A percentile compares a stretch with the other conserved stretches of the same genome.
phyloP scores from a whole-genome alignment of 2,329 filamentous ascomycete species.

The Aureobasidium uvarum region DNA sequence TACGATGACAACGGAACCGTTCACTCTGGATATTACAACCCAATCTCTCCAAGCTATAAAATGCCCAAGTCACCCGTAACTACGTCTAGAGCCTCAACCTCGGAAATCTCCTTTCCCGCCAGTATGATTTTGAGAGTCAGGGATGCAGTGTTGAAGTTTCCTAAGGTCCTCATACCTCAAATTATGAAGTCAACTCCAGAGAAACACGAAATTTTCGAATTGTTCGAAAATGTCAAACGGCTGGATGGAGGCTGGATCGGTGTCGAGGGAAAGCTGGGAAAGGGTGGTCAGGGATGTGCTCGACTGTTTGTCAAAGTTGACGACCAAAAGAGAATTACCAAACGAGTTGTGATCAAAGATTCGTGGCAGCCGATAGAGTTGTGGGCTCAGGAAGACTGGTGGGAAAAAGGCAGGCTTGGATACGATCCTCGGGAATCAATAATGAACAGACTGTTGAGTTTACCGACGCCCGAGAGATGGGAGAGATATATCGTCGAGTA shows the following conservation, averaged over 20 bases:
- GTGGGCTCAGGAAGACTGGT: background rate
- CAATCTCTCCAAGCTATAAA: background rate
- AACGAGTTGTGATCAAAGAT: slow-evolving; percentile 16
- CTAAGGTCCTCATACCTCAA: background rate
- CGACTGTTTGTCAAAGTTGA: slow-evolving; percentile 18
- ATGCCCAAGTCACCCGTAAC: background rate
- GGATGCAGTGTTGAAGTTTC: background rate
- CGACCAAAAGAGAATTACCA: background rate
- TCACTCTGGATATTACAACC: background rate
- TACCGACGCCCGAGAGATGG: background rate
- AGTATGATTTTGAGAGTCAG: background rate
- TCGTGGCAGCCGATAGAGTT: background rate
- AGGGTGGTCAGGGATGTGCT: slow-evolving; percentile 12
- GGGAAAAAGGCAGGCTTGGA: background rate
- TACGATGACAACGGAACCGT: background rate
- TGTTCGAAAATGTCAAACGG: background rate
- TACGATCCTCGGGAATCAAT: slow-evolving; percentile 3
- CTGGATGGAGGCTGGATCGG: slow-evolving; percentile 8
- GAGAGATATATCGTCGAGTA: slow-evolving; percentile 13
- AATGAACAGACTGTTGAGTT: background rate
- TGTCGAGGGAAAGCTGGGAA: background rate
- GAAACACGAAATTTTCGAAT: background rate
- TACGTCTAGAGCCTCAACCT: no score
- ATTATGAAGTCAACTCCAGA: background rate
- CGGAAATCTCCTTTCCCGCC: no score